phyloP scores from a whole-genome alignment of 2,329 filamentous ascomycete genomes.

The Aspergillus ustus region DNA sequence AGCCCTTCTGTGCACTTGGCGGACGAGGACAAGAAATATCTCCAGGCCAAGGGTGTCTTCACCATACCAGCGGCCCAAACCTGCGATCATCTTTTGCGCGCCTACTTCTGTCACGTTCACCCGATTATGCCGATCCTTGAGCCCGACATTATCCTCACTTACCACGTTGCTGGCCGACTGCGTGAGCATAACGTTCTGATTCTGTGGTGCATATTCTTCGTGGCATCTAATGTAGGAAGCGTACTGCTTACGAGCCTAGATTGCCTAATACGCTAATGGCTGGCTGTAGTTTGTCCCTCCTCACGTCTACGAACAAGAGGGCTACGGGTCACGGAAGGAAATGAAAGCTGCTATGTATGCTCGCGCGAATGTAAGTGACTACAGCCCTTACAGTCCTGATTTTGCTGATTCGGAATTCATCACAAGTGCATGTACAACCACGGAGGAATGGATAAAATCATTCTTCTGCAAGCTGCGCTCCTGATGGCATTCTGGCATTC shows the following conservation, averaged over 20 bases:
- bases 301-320: slow-evolving; percentile 33
- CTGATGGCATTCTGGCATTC: slow-evolving; percentile 51
- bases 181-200: slow-evolving; percentile 42
- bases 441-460: slow-evolving; percentile 45
- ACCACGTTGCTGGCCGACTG: slow-evolving; percentile 32
- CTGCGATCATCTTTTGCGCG: slow-evolving; percentile 38
- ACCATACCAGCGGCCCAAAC: slow-evolving; percentile 33
- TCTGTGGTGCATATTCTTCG: slow-evolving; percentile 47
- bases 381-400: slow-evolving; percentile 22
- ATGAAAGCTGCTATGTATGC: slow-evolving; percentile 45
- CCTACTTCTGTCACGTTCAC: slow-evolving; percentile 46
- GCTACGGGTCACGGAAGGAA: slow-evolving; percentile 37
- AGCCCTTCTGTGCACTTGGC: slow-evolving; percentile 18
- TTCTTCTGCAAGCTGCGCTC: slow-evolving; percentile 50
- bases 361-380: slow-evolving; percentile 40
- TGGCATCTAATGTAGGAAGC: slow-evolving; percentile 37
- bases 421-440: slow-evolving; percentile 33
- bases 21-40: slow-evolving; percentile 27
- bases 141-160: slow-evolving; percentile 32
- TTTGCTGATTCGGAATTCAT: not conserved
- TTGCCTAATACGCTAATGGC: not conserved
- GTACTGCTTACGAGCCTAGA: no score
- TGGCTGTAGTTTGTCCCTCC: slow-evolving; percentile 31
- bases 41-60: slow-evolving; percentile 42
- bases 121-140: slow-evolving; percentile 45